These are phyloP conservation scores for Phytopythium sindhum DNA, from an alignment of 352 stramenopile species.

Conservation along the genomic window DNA sequence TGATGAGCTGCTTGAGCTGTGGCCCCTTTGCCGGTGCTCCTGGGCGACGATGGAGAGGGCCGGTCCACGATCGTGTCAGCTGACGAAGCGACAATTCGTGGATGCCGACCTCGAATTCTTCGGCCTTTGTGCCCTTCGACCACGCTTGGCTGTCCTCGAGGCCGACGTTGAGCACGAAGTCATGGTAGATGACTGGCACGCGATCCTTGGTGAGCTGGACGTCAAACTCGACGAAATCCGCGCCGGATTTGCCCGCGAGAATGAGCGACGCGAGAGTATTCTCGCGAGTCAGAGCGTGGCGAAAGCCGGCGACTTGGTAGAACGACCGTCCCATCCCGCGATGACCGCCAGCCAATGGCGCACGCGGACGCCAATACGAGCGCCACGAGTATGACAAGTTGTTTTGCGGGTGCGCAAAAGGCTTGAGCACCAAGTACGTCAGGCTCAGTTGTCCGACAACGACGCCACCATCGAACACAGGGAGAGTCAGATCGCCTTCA, in stretches of 20 bases:
- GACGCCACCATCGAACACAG: slow-evolving; percentile 29
- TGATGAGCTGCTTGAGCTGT: slow-evolving; percentile 43
- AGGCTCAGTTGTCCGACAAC: slow-evolving; percentile 51
- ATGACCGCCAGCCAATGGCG: slow-evolving; percentile 60
- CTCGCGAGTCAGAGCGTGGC: slow-evolving; percentile 62
- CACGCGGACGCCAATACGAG: slow-evolving; percentile 60
- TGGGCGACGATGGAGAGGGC: slow-evolving; percentile 27
- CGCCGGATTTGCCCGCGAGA: slow-evolving; percentile 56
- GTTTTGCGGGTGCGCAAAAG: slow-evolving; percentile 55
- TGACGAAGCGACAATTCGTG: slow-evolving; percentile 67
- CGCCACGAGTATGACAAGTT: slow-evolving; percentile 54
- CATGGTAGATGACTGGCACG: slow-evolving; percentile 76
- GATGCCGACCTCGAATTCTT: slow-evolving; percentile 65
- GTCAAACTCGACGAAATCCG: slow-evolving; percentile 84
- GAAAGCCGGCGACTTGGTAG: slow-evolving; percentile 57
- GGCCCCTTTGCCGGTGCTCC: slow-evolving; percentile 19
- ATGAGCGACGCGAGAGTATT: slow-evolving; percentile 78
- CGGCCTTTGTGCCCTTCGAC: slow-evolving; percentile 38
- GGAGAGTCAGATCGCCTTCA: slow-evolving; percentile 50
- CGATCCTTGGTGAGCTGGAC: slow-evolving; percentile 79
- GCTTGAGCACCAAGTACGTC: slow-evolving; percentile 48
- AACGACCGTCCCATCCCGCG: slow-evolving; percentile 76
- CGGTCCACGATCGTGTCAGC: slow-evolving; percentile 44
- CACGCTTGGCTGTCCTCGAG: slow-evolving; percentile 54
- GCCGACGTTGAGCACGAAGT: slow-evolving; percentile 65